Evolutionary conservation across 169 alveolate genomes (phyloP), one percentile per base, ranked within the genome.

Genomic region (Perkinsus marinus): DNA sequence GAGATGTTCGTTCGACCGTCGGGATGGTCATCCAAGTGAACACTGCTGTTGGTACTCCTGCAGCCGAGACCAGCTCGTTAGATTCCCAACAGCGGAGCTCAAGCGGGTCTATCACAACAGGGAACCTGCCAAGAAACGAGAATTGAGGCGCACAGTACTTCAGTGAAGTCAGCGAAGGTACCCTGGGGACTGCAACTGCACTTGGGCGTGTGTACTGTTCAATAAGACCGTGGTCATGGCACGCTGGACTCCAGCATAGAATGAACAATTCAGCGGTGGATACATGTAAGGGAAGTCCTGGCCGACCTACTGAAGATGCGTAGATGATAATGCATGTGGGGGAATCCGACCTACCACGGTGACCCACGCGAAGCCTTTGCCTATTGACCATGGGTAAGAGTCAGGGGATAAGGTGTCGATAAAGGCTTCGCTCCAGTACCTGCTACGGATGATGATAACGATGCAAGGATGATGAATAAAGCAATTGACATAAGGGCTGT

Each of bases 401-500:
- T 2, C 22, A 0, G 79, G 79, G 34, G 3, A 57, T 2, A 57
- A 0, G 26, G 79, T 30, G 22, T 57, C 79, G 7, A 57, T 57
- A 26, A 13, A 57, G 9, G 37, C 79, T 57, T 57, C 79, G 34
- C 79, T 57, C 79, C 79, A 57, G 79, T 57, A 57, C 22, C 79
- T 57, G 79, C 19, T 10, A 41, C 3, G 10, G 46, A 41, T 41
- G 19, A 41, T 3, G 10, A 6, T 41, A 57, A 57, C 7, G 5
- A 57, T 13, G 79, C 26, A 6, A 30, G 34, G 30, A 57, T 19
- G 79, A 2, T 19, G 34, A 0, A 2, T 0, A 57, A 30, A 26
- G 30, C 79, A 7, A 13, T 0, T 17, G 3, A 19, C 5, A 26
- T 19, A 57, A 36, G 98, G 98, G 98, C 98, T 95, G 98, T 96